Percentiles rank a stretch among this genome's conserved stretches.
phyloP scores from a whole-genome alignment of 805 yeast genomes.

The Clavispora vitiphila region DNA sequence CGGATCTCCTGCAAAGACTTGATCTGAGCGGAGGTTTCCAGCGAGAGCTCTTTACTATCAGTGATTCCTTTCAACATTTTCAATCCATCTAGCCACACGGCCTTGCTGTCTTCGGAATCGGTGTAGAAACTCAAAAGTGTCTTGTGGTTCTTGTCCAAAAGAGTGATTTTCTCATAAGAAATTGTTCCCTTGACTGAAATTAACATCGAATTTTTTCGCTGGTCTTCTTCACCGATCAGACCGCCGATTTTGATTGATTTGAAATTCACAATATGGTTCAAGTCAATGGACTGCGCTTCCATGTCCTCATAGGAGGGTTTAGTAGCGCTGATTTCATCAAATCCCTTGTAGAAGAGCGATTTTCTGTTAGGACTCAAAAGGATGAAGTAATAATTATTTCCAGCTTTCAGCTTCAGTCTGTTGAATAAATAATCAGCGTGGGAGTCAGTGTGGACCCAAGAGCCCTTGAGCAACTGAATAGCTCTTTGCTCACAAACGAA shows the following conservation, averaged over 20 bases:
- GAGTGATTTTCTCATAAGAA: conserved; percentile 51
- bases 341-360: conserved; percentile 57
- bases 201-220: conserved; percentile 39
- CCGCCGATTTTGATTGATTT: conserved; percentile 45
- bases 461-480: conserved; percentile 65
- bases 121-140: conserved; percentile 56
- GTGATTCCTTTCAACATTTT: conserved; percentile 39
- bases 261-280: conserved; percentile 48
- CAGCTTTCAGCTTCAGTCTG: conserved; percentile 14
- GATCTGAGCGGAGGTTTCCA: conserved; percentile 34
- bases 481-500: conserved; percentile 76
- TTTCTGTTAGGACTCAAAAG: conserved; percentile 64
- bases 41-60: conserved; percentile 28
- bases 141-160: conserved; percentile 40
- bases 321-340: conserved; percentile 37
- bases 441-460: conserved; percentile 70
- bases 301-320: conserved; percentile 57
- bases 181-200: conserved; percentile 54
- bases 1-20: conserved; percentile 31
- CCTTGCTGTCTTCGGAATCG: conserved; percentile 63
- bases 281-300: conserved; percentile 47
- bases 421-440: conserved; percentile 35
- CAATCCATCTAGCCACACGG: conserved; percentile 77
- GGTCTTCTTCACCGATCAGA: conserved; percentile 38
- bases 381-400: conserved; percentile 46